Evolutionary conservation across 2,329 filamentous ascomycete species (phyloP).

Genomic region (Paraphaeosphaeria minitans): DNA sequence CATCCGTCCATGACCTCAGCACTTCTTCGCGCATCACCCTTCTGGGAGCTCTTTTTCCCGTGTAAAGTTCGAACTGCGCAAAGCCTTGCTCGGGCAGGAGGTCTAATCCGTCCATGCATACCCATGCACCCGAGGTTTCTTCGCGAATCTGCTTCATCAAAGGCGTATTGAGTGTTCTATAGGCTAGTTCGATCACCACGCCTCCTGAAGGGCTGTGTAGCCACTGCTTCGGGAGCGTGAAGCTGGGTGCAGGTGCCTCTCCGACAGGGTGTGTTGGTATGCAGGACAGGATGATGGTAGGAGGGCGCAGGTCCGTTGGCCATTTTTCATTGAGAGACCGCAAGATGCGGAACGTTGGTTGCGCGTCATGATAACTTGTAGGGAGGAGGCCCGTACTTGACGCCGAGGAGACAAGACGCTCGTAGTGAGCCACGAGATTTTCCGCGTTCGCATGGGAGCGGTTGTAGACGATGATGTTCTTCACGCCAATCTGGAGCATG

Average conservation of each 20-base stretch:
- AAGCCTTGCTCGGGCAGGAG: conserved; percentile 79
- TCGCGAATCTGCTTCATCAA: conserved; percentile 70
- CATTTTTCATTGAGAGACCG: conserved; percentile 64
- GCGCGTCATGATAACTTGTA: conserved; percentile 31
- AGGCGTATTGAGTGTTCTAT: conserved; percentile 74
- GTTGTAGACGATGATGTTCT: conserved; percentile 76
- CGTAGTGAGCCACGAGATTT: conserved; percentile 72
- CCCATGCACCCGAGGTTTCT: conserved; percentile 68
- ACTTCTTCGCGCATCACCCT: conserved; percentile 73
- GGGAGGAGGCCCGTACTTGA: conserved; percentile 23
- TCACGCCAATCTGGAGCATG: conserved; percentile 76
- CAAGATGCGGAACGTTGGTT: conserved; percentile 63
- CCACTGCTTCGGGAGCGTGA: conserved; percentile 72
- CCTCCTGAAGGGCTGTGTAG: conserved; percentile 74
- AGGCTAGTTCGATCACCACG: conserved; percentile 74
- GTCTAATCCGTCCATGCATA: conserved; percentile 76
- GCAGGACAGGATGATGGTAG: conserved; percentile 77
- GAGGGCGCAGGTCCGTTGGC: conserved; percentile 66
- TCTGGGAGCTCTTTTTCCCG: conserved; percentile 72
- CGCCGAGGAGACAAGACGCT: conserved; percentile 50
- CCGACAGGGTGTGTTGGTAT: conserved; percentile 73
- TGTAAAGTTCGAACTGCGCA: conserved; percentile 82
- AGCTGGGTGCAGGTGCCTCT: conserved; percentile 68
- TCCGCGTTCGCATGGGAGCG: conserved; percentile 70
- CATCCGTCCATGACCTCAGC: conserved; percentile 43